Evolutionary conservation across 2,329 filamentous ascomycete genomes (phyloP), one percentile per base, ranked within the genome.

Genomic region (Alternaria solani): DNA sequence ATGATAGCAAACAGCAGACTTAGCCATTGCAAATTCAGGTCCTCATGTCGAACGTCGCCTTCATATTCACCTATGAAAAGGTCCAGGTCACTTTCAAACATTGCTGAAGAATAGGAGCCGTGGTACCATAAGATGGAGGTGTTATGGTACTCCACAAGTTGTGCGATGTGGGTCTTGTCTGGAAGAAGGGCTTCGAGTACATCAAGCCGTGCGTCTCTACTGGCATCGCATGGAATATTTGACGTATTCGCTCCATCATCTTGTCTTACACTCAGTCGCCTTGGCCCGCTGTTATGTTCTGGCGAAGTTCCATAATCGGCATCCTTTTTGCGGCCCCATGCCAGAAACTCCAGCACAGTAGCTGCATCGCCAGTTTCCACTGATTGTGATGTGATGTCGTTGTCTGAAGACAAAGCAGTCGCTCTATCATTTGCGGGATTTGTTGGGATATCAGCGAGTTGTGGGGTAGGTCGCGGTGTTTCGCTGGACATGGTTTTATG

Each of bases 251-350:
- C 43, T 25, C 25, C 36, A 8, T 61, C 30, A 18, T 62, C 46
- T 8, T 47, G 55, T 9, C 36, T 43, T 16, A 55, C 6, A 8
- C 47, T 49, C 20, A 55, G 30, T 18, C 51, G 51, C 51, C 48
- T 42, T 32, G 60, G 57, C 23, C 62, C 60, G 28, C 62, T 57
- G 18, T 70, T 65, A 41, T 71, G 57, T 9, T 61, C 51, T 30
- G 51, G 36, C 20, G 59, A 39, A 14, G 46, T 69, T 25, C 54
- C 61, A 34, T 65, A 67, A 14, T 65, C 55, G 4, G 41, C 53
- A 26, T 83, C 78, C 63, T 84, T 84, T 36, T 77, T 74, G 16
- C 81, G 77, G 8, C 82, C 82, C 82, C 82, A 84, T 1, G 82
- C 81, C 2, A 83, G 46, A 30, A 83, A 84, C 55, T 84, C 82